Percentiles rank a stretch among this genome's conserved stretches.
Conservation (phyloP, 345 rosid genomes). For the Pistacia integerrima region DNA sequence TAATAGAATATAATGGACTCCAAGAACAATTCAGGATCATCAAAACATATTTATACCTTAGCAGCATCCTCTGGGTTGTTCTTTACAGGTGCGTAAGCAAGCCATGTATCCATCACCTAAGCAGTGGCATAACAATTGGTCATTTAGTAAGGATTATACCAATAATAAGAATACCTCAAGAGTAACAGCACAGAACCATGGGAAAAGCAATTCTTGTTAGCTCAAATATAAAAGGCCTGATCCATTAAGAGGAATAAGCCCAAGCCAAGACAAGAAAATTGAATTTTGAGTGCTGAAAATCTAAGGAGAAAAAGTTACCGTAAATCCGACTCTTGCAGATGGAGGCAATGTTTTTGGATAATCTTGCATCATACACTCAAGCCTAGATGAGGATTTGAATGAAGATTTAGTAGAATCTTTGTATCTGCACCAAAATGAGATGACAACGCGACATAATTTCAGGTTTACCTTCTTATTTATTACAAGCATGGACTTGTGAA, state of each 20-base stretch:
- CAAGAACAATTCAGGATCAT: constrained; percentile 3
- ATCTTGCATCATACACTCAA: constrained; percentile 99
- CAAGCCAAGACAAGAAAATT: background rate
- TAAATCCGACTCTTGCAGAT: constrained; percentile 84
- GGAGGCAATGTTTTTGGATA: constrained; percentile 94
- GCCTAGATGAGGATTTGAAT: constrained; percentile 88
- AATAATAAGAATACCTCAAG: background rate
- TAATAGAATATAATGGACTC: background rate
- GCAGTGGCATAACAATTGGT: background rate
- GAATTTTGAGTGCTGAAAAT: background rate
- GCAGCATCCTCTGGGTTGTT: constrained; percentile 95
- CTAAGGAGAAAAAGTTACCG: constrained; percentile 48
- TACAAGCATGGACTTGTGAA: background rate
- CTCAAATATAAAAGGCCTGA: background rate
- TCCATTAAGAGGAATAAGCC: background rate
- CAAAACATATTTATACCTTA: constrained; percentile 53
- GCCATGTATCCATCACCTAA: constrained; percentile 86
- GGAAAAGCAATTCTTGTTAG: background rate
- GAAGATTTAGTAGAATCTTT: constrained; percentile 89
- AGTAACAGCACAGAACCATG: constrained; percentile 9
- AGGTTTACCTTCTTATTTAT: background rate
- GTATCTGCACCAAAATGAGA: constrained; percentile 54
- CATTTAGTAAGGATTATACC: background rate
- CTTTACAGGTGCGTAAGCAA: constrained; percentile 95
- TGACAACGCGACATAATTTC: constrained; percentile 6